Evolutionary conservation across 106 monocot species (phyloP), one percentile per base, ranked within the genome.

Genomic region (Posidonia australis): DNA sequence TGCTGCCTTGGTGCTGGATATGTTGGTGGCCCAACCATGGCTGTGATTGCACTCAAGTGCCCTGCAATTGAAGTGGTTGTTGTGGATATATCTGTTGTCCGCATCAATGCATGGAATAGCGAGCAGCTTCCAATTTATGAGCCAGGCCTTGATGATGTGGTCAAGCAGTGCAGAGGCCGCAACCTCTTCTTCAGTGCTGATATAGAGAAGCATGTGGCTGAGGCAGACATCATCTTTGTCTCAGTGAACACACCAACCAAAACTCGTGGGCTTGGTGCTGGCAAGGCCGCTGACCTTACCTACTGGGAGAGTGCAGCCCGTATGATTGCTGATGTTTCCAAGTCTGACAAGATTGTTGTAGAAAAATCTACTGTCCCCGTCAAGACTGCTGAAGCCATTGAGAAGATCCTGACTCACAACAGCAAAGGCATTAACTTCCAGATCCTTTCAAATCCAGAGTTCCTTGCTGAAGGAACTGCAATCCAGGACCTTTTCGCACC

Each of bases 131-230:
- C 79, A 3, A 79, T 79, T 7, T 79, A 70, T 19, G 79, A 79
- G 64, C 79, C 79, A 21, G 74, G 79, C 22, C 74, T 79, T 25
- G 79, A 79, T 18, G 79, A 79, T 21, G 79, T 74, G 17, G 79
- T 79, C 44, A 79, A 70, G 58, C 42, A 79, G 29, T 79, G 79
- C 65, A 54, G 79, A 13, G 79, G 79, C 27, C 54, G 58, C 32
- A 79, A 79, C 65, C 74, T 79, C 51, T 79, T 79, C 74, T 79
- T 79, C 65, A 74, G 79, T 74, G 74, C 74, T 45, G 74, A 79
- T 57, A 74, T 79, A 23, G 79, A 79, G 69, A 74, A 69, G 54
- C 79, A 79, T 61, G 74, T 79, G 13, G 56, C 49, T 17, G 74
- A 74, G 59, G 74, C 74, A 13, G 74, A 79, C 47, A 79, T 79